Conservation (phyloP, 1,284 basidiomycete genomes). For the Mixia osmundae region DNA sequence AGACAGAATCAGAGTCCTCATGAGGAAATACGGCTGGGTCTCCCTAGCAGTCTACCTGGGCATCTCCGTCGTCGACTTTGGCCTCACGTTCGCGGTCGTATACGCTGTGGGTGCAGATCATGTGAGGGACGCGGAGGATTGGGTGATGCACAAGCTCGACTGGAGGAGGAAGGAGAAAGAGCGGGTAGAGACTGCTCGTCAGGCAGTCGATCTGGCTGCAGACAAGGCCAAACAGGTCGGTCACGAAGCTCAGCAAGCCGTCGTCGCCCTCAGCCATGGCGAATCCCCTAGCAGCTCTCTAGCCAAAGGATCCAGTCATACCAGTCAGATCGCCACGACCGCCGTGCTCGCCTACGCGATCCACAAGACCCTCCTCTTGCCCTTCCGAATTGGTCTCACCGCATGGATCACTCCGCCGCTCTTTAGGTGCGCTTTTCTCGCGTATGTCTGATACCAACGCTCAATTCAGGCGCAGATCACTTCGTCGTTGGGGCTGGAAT, state of each 20-base stretch:
- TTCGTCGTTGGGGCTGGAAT: not conserved
- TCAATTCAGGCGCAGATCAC: not conserved
- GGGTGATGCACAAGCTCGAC: conserved; percentile 24
- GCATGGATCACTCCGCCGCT: conserved; percentile 50
- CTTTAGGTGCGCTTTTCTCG: conserved; percentile 4
- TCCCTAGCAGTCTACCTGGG: conserved; percentile 55
- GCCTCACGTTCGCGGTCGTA: conserved; percentile 27
- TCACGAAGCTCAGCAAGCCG: not conserved
- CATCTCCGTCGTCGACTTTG: conserved; percentile 7
- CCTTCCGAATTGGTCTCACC: conserved; percentile 67
- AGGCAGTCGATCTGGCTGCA: not conserved
- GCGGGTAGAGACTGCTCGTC: not conserved
- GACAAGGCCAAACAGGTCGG: not conserved
- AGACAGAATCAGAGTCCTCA: conserved; percentile 67
- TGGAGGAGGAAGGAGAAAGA: conserved; percentile 13
- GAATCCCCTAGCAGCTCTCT: no score
- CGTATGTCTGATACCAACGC: not conserved
- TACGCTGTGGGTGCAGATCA: conserved; percentile 75
- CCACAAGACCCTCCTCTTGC: conserved; percentile 86
- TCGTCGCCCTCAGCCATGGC: conserved; percentile 2
- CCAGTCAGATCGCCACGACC: conserved; percentile 79
- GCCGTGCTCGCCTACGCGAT: conserved; percentile 76
- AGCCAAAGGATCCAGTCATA: no score
- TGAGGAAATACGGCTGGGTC: conserved; percentile 80
- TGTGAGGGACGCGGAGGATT: conserved; percentile 42